These are phyloP conservation scores for Carex sylvatica DNA, from an alignment of 202 grass and related monocot species.

Conservation along the genomic window DNA sequence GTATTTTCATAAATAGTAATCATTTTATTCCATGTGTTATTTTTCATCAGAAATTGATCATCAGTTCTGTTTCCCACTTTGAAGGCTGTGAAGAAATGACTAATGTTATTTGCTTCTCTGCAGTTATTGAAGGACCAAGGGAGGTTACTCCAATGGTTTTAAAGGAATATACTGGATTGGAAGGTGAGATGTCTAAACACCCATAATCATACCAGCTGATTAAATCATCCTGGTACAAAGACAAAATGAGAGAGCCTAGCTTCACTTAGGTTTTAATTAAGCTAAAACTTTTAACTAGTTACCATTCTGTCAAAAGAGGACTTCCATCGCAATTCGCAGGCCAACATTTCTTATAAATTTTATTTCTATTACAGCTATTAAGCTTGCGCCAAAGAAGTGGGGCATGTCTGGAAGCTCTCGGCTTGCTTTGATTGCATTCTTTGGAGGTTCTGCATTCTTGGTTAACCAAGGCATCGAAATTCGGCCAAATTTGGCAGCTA, in stretches of 20 bases:
- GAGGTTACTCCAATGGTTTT: constrained; percentile 73
- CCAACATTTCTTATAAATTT: constrained; percentile 23
- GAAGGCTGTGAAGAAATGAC: not conserved
- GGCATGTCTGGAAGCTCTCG: constrained; percentile 72
- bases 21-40: not conserved
- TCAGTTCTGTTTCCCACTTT: not conserved
- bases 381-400: constrained; percentile 90
- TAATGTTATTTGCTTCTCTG: constrained; percentile 7
- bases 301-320: not conserved
- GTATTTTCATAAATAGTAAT: not conserved
- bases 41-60: constrained; percentile 13
- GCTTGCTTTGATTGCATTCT: constrained; percentile 50
- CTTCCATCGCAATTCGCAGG: not conserved
- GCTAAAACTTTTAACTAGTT: not conserved
- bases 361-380: constrained; percentile 48
- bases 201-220: not conserved
- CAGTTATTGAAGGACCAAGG: constrained; percentile 91
- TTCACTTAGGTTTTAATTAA: not conserved
- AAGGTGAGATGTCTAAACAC: constrained; percentile 47
- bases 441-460: constrained; percentile 67
- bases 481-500: constrained; percentile 63
- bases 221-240: not conserved
- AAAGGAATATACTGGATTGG: constrained; percentile 80
- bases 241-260: not conserved
- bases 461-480: constrained; percentile 78